These are phyloP conservation scores for Bruguiera hainesii DNA, from an alignment of 441 rosid species.

Conservation along the genomic window DNA sequence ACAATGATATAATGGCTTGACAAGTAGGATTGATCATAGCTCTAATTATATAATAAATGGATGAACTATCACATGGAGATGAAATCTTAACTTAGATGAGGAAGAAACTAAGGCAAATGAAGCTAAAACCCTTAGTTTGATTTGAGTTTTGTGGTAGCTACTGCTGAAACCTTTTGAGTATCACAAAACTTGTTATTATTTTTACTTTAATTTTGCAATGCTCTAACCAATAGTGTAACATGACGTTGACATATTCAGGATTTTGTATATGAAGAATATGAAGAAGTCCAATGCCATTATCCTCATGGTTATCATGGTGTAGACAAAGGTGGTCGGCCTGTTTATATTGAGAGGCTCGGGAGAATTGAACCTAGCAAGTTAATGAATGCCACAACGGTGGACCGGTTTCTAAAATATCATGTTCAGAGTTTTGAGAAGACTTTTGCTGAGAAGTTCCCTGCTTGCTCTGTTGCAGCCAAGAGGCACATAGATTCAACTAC, in stretches of 20 bases:
- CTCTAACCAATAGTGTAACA: not conserved
- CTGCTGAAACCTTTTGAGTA: not conserved
- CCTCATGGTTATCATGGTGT: conserved; percentile 98
- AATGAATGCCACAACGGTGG: conserved; percentile 76
- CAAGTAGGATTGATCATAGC: too few relatives aligned
- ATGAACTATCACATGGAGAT: too few relatives aligned
- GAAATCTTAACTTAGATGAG: too few relatives aligned
- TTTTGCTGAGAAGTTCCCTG: conserved; percentile 83
- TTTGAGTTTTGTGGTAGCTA: too few relatives aligned
- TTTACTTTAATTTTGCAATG: not conserved
- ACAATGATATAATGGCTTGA: too few relatives aligned
- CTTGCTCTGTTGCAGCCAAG: conserved; percentile 83
- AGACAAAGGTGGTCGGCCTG: conserved; percentile 84
- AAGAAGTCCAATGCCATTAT: conserved; percentile 71
- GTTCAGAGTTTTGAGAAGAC: conserved; percentile 89
- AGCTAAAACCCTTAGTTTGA: too few relatives aligned
- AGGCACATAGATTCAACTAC: conserved; percentile 73
- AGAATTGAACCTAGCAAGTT: conserved; percentile 70
- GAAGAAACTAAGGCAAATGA: too few relatives aligned
- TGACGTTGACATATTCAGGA: conserved; percentile 44
- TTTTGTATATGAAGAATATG: conserved; percentile 77
- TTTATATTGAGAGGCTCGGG: conserved; percentile 82
- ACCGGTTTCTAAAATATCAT: conserved; percentile 84
- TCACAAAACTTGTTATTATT: not conserved
- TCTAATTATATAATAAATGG: too few relatives aligned